phyloP scores from a whole-genome alignment of 495 filamentous ascomycete genomes.

The Tuber calosporum region DNA sequence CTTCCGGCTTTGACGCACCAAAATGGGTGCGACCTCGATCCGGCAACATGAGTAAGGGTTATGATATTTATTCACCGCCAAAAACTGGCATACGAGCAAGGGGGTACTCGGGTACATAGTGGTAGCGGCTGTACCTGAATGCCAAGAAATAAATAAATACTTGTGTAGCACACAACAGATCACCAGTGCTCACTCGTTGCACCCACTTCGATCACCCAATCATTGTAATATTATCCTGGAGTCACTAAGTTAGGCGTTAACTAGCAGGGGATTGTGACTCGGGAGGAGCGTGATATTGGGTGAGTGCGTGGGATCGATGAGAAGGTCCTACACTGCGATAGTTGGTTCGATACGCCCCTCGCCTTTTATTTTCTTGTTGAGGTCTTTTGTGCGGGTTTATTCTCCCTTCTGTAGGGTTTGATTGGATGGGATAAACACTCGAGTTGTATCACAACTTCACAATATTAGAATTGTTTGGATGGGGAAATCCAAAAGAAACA shows the following conservation, averaged over 20 bases:
- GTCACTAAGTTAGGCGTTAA: no score
- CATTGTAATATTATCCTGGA: no score
- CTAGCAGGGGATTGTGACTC: neutral
- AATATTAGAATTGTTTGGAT: neutral
- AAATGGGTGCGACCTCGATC: no score
- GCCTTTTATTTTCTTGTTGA: neutral
- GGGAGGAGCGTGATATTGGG: neutral
- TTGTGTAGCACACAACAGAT: neutral
- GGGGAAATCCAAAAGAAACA: neutral
- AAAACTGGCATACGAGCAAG: no score
- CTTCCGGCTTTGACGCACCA: no score
- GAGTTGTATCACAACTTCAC: neutral
- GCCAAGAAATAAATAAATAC: neutral
- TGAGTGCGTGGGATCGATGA: neutral
- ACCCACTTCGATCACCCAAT: neutral
- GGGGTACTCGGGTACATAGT: no score
- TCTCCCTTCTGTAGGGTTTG: neutral
- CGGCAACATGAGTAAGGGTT: no score
- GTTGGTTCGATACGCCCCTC: neutral
- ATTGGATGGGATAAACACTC: neutral
- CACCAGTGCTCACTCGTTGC: conserved; percentile 1
- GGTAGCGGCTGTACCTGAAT: neutral
- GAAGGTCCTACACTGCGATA: neutral
- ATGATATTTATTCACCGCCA: no score
- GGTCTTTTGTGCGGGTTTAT: neutral